Base-by-base conservation (phyloP, 2,329 filamentous ascomycete species). In the Harringtonia aguacate region DNA sequence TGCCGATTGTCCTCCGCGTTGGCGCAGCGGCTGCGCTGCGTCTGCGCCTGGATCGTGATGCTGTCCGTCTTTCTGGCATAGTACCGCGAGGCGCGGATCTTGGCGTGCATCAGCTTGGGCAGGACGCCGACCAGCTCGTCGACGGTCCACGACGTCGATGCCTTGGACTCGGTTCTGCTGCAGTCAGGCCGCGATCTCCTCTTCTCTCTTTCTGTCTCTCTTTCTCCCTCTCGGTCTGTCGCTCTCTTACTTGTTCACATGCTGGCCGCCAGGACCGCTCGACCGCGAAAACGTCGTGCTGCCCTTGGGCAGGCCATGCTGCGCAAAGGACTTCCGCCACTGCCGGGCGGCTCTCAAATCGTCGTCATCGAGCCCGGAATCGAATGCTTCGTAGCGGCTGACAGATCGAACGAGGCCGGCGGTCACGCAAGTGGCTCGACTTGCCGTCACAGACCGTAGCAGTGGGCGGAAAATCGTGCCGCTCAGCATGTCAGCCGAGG, bases 181-280 rank as follows among this genome's bases (percentile, higher is more conserved):
- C 17, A 4, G 15, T 29, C 17, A 8, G 31, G n/a, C 6, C 6
- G 12, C n/a, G n/a, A n/a, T n/a, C 31, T 34, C 31, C n/a, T 34
- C 13, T 28, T n/a, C 36, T 14, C 22, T 13, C 36, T n/a, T n/a
- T n/a, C n/a, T n/a, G n/a, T 21, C 4, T 34, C 24, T 13, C 28
- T 22, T 12, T 37, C 13, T 15, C 14, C 8, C 5, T 10, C 15
- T 6, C 9, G 21, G 36, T n/a, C n/a, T n/a, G n/a, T n/a, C n/a
- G n/a, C n/a, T n/a, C n/a, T n/a, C 43, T 45, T 53, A 79, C 75
- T 79, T 79, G 55, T 79, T 79, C 28, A 79, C 75, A 53, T 79
- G 73, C 51, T 79, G 75, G 2, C 75, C 75, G 13, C 75, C 75
- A 3, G 75, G 75, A 0, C 75, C 75, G 51, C 73, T 77, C 3